Percentiles rank a stretch among this genome's conserved stretches.
phyloP scores from a whole-genome alignment of 345 rosid species.

The Eucalyptus caleyi region DNA sequence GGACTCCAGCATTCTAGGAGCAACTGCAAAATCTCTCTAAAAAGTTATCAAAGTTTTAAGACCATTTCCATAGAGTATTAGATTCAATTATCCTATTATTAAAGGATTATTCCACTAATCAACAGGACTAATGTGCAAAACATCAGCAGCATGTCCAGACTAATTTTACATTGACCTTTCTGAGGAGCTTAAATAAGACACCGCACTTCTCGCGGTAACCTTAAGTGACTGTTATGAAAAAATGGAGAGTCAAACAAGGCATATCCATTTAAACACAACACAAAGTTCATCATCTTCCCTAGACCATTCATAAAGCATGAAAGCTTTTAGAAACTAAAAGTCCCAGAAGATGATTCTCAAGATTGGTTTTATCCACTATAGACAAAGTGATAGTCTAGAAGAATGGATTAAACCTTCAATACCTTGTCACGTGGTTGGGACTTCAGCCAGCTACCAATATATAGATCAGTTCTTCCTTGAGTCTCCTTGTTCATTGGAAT shows the following conservation, averaged over 20 bases:
- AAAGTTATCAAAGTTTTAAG: not conserved
- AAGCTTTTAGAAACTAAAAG: not conserved
- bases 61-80: not conserved
- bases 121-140: not conserved
- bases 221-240: not conserved
- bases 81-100: not conserved
- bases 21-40: not conserved
- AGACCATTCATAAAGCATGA: not conserved
- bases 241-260: not conserved
- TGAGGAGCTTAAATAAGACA: not conserved
- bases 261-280: not conserved
- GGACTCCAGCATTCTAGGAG: not conserved
- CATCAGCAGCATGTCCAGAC: not conserved
- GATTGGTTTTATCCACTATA: not conserved
- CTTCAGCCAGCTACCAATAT: slow-evolving; percentile 74
- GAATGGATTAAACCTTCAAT: not conserved
- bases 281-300: not conserved
- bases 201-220: not conserved
- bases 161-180: not conserved
- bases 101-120: not conserved
- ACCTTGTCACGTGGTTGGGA: slow-evolving; percentile 87
- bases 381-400: not conserved
- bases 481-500: slow-evolving; percentile 81
- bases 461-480: slow-evolving; percentile 81
- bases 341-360: not conserved